phyloP scores from a whole-genome alignment of 495 filamentous ascomycete species.

The Penicillium waksmanii region DNA sequence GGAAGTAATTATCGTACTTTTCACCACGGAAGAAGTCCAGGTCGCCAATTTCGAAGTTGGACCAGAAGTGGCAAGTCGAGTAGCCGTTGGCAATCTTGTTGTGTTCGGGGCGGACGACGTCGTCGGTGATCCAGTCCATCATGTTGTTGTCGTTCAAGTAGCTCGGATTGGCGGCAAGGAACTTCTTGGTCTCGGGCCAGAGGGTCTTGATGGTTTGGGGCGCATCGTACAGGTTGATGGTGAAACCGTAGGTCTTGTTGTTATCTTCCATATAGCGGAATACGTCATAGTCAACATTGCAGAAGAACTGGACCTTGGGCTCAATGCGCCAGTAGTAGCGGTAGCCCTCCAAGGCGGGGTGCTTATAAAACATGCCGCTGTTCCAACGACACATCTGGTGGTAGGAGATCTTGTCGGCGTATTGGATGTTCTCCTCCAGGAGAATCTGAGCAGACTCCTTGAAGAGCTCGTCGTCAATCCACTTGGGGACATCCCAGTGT shows the following conservation, averaged over 20 bases:
- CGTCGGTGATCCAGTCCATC: slow-evolving; percentile 84
- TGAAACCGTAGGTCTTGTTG: slow-evolving; percentile 99
- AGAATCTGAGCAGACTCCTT: slow-evolving; percentile 82
- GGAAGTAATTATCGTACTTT: slow-evolving; percentile 93
- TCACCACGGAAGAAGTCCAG: slow-evolving; percentile 93
- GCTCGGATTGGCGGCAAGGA: slow-evolving; percentile 82
- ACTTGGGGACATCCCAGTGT: slow-evolving; percentile 90
- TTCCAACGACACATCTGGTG: slow-evolving; percentile 99
- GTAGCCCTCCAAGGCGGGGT: slow-evolving; percentile 78
- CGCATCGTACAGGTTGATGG: slow-evolving; percentile 94
- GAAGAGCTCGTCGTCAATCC: slow-evolving; percentile 90
- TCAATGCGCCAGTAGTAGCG: slow-evolving; percentile 99
- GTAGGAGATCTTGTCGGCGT: slow-evolving; percentile 84
- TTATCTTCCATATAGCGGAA: slow-evolving; percentile 97
- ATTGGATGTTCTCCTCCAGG: slow-evolving; percentile 84
- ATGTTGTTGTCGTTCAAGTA: slow-evolving; percentile 84
- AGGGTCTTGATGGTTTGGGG: slow-evolving; percentile 82
- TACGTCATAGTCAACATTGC: slow-evolving; percentile 97
- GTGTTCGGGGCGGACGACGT: slow-evolving; percentile 74
- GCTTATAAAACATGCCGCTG: slow-evolving; percentile 95
- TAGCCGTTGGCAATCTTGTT: slow-evolving; percentile 83
- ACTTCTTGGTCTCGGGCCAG: slow-evolving; percentile 94
- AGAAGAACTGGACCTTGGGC: slow-evolving; percentile 99
- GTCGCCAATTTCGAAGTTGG: slow-evolving; percentile 97
- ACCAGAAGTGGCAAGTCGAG: slow-evolving; percentile 99